Percentiles rank a stretch among this genome's conserved stretches.
Evolutionary conservation across 345 rosid species (phyloP).

Genomic region (Populus alba): DNA sequence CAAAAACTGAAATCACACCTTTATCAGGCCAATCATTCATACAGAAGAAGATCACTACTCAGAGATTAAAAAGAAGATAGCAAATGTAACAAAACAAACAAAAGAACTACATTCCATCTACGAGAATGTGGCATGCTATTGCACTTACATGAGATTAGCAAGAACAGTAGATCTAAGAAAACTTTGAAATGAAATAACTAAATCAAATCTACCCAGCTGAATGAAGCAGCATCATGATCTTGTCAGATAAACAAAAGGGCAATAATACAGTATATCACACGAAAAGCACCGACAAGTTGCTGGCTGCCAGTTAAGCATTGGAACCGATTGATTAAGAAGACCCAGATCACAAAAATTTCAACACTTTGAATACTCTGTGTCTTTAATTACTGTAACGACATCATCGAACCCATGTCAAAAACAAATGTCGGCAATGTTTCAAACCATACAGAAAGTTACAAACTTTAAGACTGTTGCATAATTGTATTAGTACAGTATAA

Average conservation of each 20-base stretch:
- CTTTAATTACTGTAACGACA: not conserved
- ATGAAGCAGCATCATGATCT: not conserved
- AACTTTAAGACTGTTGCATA: not conserved
- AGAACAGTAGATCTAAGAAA: not conserved
- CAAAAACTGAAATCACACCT: not conserved
- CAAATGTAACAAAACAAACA: not conserved
- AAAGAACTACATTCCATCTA: not conserved
- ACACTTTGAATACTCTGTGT: not conserved
- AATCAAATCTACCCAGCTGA: not conserved
- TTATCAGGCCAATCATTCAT: not conserved
- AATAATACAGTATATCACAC: not conserved
- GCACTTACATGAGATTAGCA: not conserved
- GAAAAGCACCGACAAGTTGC: slow-evolving; percentile 1
- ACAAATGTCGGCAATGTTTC: not conserved
- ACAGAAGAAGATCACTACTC: not conserved
- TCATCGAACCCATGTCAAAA: not conserved
- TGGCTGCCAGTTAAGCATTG: not conserved
- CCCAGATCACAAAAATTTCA: not conserved
- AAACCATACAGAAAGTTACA: not conserved
- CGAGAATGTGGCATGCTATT: not conserved
- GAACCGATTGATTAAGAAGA: not conserved
- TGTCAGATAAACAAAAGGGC: not conserved
- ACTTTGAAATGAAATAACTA: not conserved
- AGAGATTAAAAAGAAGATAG: not conserved
- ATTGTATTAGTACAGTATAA: not conserved